These are phyloP conservation scores for Sporothrix dimorphospora DNA, from an alignment of 2,329 filamentous ascomycete species.

Conservation along the genomic window DNA sequence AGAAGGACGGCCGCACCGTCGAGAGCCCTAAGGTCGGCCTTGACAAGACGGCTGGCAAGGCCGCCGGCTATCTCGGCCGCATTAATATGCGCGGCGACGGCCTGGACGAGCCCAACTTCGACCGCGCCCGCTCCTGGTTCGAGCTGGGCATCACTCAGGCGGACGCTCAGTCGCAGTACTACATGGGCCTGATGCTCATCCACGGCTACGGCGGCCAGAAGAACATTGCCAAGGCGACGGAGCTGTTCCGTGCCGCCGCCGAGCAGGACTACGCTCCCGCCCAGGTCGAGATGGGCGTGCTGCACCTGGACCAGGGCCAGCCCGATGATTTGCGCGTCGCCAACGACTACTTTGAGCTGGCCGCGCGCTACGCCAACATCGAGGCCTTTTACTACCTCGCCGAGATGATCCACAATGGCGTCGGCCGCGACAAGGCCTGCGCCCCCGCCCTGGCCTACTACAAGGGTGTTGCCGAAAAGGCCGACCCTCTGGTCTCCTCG, in stretches of 20 bases:
- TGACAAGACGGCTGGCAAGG: slow-evolving; percentile 79
- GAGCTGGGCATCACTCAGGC: slow-evolving; percentile 73
- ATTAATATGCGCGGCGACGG: slow-evolving; percentile 92
- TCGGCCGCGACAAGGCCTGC: slow-evolving; percentile 80
- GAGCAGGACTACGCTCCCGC: slow-evolving; percentile 80
- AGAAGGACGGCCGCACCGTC: slow-evolving; percentile 71
- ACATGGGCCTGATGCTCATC: slow-evolving; percentile 80
- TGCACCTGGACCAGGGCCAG: slow-evolving; percentile 83
- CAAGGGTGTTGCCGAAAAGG: slow-evolving; percentile 74
- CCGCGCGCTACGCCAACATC: slow-evolving; percentile 78
- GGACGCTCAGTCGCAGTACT: slow-evolving; percentile 83
- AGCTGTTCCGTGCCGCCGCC: slow-evolving; percentile 76
- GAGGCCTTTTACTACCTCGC: slow-evolving; percentile 92
- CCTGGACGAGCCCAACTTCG: slow-evolving; percentile 72
- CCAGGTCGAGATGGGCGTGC: slow-evolving; percentile 78
- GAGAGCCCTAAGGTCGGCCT: slow-evolving; percentile 70
- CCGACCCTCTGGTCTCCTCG: slow-evolving; percentile 73
- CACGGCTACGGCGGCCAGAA: slow-evolving; percentile 68
- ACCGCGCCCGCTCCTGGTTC: slow-evolving; percentile 80
- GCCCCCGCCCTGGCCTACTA: slow-evolving; percentile 79
- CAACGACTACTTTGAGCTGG: slow-evolving; percentile 84
- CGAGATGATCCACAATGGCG: slow-evolving; percentile 79
- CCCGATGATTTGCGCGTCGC: slow-evolving; percentile 73
- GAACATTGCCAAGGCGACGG: slow-evolving; percentile 72
- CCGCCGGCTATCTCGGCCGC: slow-evolving; percentile 82